phyloP scores from a whole-genome alignment of 2,329 filamentous ascomycete genomes.

The Phyllosticta capitalensis region DNA sequence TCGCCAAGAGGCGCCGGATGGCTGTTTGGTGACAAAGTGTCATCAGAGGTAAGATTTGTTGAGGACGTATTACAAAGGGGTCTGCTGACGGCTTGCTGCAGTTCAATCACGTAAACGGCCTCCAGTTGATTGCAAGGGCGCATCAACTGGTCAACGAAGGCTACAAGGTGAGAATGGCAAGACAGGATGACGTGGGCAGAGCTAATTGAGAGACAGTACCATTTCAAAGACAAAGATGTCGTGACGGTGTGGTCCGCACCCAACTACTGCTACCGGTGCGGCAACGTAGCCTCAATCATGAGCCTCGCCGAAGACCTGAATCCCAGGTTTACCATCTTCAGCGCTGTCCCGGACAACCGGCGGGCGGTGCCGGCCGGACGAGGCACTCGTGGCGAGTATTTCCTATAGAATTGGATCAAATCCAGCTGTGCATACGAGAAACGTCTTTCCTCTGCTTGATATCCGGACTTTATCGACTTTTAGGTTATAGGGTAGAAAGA shows the following conservation, averaged over 20 bases:
- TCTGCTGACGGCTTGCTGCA: slow-evolving; percentile 16
- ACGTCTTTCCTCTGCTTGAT: slow-evolving; percentile 12
- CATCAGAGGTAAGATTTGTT: slow-evolving; percentile 44
- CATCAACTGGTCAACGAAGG: slow-evolving; percentile 70
- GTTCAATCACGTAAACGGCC: slow-evolving; percentile 68
- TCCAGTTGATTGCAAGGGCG: slow-evolving; percentile 61
- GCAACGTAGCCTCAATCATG: slow-evolving; percentile 84
- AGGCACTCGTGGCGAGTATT: slow-evolving; percentile 42
- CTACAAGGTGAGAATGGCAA: slow-evolving; percentile 47
- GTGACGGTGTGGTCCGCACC: slow-evolving; percentile 83
- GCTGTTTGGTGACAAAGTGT: slow-evolving; percentile 62
- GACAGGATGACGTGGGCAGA: background rate
- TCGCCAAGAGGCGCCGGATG: slow-evolving; percentile 59
- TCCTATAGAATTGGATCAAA: slow-evolving; percentile 29
- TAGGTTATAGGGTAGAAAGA: slow-evolving; percentile 4
- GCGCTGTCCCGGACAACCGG: slow-evolving; percentile 76
- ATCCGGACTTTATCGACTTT: slow-evolving; percentile 10
- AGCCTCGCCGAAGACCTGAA: slow-evolving; percentile 76
- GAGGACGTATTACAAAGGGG: background rate
- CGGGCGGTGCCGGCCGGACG: slow-evolving; percentile 64
- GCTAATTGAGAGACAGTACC: slow-evolving; percentile 49
- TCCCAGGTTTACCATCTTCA: slow-evolving; percentile 88
- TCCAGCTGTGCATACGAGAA: slow-evolving; percentile 11
- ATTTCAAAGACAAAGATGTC: slow-evolving; percentile 89
- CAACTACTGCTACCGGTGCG: slow-evolving; percentile 94